Base-by-base conservation (phyloP, 805 yeast species). In the Hanseniaspora mollemarum region DNA sequence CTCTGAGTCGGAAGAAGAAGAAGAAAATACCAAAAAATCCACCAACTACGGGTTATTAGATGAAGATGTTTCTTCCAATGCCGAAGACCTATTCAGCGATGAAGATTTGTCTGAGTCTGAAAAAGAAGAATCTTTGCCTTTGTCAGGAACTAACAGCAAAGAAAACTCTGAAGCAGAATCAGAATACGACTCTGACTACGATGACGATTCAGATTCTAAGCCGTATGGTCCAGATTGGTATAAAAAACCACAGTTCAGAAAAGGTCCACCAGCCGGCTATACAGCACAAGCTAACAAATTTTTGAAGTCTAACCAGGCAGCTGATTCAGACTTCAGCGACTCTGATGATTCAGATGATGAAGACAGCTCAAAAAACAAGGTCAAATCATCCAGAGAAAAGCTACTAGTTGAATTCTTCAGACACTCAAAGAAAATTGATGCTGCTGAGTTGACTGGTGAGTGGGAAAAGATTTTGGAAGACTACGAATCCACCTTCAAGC, bases 341-440 rank as follows among this genome's bases (percentile, higher is more conserved):
- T 69, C 67, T 35, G 68, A 68, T 9, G 74, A 69, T 22, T 70
- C 68, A 40, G 74, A 76, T 52, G 70, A 67, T 36, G 67, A 68
- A 8, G 74, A 69, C 26, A 90, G 82, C 53, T 84, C 81, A 61
- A 82, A 79, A 64, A 83, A 81, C 58, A 87, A 87, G 38, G 95
- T 90, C 58, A 88, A 86, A 70, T 80, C 92, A 53, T 95, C 96
- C 49, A 86, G 83, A 69, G 97, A 88, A 57, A 92, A 90, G 71
- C 74, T 87, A 54, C 66, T 87, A 59, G 96, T 87, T 63, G 98
- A 92, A 66, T 76, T 92, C 70, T 80, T 77, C 59, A 72, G 72
- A 24, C 67, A 76, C 31, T 76, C 81, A 58, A 81, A 78, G 60
- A 73, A 77, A 48, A 77, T 87, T 60, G 87, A 81, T 61, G 74